Evolutionary conservation across 768 basidiomycete species (phyloP).

Genomic region (Kwoniella sp.): DNA sequence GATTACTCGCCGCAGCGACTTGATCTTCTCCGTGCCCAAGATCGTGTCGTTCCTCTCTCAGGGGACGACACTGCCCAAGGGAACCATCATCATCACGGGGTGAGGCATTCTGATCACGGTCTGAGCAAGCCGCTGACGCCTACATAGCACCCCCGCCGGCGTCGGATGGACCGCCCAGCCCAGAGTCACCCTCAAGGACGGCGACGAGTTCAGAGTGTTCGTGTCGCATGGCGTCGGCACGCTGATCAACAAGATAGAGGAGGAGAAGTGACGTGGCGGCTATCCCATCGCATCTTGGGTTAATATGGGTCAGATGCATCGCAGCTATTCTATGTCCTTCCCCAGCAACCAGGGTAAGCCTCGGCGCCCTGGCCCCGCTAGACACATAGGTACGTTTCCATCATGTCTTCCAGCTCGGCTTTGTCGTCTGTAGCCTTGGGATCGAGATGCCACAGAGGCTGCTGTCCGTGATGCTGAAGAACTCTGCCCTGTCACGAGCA

Average conservation of each 20-base stretch:
- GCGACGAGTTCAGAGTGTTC: constrained; percentile 60
- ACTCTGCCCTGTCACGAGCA: too few relatives aligned
- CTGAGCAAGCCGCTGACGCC: too few relatives aligned
- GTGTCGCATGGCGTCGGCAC: constrained; percentile 52
- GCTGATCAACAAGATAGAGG: constrained; percentile 69
- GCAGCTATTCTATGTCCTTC: too few relatives aligned
- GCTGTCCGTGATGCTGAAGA: too few relatives aligned
- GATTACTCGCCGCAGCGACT: constrained; percentile 56
- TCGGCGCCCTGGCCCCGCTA: too few relatives aligned
- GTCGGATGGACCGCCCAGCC: constrained; percentile 68
- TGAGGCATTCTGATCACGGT: background rate
- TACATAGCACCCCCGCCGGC: constrained; percentile 66
- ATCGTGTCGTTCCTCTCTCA: constrained; percentile 55
- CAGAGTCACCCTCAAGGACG: constrained; percentile 65
- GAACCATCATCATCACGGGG: constrained; percentile 52
- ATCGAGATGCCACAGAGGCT: too few relatives aligned
- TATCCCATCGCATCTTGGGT: too few relatives aligned
- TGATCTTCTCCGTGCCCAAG: constrained; percentile 73
- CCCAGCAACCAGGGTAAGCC: too few relatives aligned
- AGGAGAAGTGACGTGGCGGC: constrained; percentile 61
- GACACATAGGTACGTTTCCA: too few relatives aligned
- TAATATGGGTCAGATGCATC: too few relatives aligned
- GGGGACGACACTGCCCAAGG: constrained; percentile 50
- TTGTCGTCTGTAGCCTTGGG: too few relatives aligned
- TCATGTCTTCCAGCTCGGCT: too few relatives aligned